phyloP scores from a whole-genome alignment of 78 protist genomes.

The slime mould (Dictyostelium discoideum) region DNA sequence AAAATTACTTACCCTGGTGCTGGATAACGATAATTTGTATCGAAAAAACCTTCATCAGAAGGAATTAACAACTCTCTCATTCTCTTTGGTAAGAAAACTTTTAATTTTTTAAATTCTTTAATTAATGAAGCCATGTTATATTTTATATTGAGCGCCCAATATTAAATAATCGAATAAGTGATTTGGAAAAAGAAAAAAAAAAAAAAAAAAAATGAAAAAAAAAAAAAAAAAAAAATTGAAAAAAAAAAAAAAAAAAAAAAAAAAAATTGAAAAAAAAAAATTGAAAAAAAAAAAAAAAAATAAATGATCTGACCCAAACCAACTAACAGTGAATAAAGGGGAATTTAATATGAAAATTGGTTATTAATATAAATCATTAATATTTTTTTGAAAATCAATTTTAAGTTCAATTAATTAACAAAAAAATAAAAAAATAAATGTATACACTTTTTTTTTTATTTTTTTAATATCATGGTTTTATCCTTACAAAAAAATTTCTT shows the following conservation, averaged over 20 bases:
- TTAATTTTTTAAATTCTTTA: slow-evolving; percentile 5
- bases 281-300: neutral
- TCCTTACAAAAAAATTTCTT: too few relatives aligned
- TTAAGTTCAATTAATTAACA: too few relatives aligned
- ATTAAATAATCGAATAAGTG: neutral
- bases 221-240: neutral
- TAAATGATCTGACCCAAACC: too few relatives aligned
- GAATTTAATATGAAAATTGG: too few relatives aligned
- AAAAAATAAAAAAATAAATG: too few relatives aligned
- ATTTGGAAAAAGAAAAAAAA: neutral
- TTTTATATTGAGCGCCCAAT: neutral
- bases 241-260: neutral
- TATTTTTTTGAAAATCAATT: too few relatives aligned
- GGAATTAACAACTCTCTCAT: slow-evolving; percentile 8
- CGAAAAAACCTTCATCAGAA: slow-evolving; percentile 39
- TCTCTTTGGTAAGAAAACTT: slow-evolving; percentile 13
- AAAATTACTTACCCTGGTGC: slow-evolving; percentile 71
- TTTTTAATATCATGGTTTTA: too few relatives aligned
- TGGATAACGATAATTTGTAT: slow-evolving; percentile 58
- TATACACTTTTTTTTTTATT: too few relatives aligned
- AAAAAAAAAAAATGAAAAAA: neutral
- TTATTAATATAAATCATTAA: too few relatives aligned
- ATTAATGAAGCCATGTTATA: neutral
- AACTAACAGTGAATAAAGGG: neutral
- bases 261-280: neutral